Conservation (phyloP, 2,329 filamentous ascomycete genomes). For the Teratosphaeria pseudoeucalypti region DNA sequence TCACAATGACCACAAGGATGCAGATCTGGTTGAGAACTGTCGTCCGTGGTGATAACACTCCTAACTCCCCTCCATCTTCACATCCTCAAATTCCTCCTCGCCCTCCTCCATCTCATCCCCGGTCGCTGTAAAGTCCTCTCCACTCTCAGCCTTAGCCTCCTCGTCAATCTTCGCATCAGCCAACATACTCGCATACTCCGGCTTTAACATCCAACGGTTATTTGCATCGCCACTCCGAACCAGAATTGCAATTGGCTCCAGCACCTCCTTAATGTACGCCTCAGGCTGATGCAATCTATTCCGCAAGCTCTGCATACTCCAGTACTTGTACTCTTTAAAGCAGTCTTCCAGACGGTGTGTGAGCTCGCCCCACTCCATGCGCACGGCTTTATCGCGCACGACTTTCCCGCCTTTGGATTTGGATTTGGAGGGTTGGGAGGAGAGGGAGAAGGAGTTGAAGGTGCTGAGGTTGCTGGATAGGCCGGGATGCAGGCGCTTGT, state of each 20-base stretch:
- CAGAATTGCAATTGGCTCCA: constrained; percentile 73
- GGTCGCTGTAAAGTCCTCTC: constrained; percentile 27
- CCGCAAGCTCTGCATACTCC: constrained; percentile 83
- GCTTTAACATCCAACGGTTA: constrained; percentile 73
- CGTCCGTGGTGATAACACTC: not conserved
- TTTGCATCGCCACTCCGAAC: constrained; percentile 77
- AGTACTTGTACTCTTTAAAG: constrained; percentile 82
- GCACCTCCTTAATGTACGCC: constrained; percentile 74
- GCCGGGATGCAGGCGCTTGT: constrained; percentile 25
- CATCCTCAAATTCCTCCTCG: constrained; percentile 37
- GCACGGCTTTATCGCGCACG: constrained; percentile 73
- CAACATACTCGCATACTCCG: constrained; percentile 47
- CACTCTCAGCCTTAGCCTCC: constrained; percentile 32
- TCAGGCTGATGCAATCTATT: constrained; percentile 74
- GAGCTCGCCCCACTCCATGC: constrained; percentile 80
- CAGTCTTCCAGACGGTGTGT: constrained; percentile 73
- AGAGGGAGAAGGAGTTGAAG: constrained; percentile 25
- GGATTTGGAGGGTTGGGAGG: constrained; percentile 19
- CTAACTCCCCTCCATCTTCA: constrained; percentile 16
- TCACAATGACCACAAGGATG: not conserved
- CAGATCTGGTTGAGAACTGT: not conserved
- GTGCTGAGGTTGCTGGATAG: constrained; percentile 20
- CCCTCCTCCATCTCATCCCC: constrained; percentile 27
- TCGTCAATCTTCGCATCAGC: constrained; percentile 34
- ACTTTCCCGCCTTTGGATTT: constrained; percentile 37